These are phyloP conservation scores for Tephrocybe sp. DNA, from an alignment of 768 basidiomycete species.

Conservation along the genomic window DNA sequence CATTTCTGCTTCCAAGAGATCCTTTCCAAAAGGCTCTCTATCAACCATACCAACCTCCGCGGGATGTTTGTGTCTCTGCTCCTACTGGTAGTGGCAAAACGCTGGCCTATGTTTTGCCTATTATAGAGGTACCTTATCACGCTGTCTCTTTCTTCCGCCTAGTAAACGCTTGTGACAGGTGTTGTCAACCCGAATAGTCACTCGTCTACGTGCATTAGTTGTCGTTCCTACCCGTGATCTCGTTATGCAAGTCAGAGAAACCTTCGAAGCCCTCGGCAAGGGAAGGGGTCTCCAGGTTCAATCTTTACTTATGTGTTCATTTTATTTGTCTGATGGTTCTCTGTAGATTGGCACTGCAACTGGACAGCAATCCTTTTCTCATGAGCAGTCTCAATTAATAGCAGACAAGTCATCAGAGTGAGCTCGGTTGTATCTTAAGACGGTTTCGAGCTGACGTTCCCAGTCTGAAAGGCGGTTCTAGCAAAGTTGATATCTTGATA, in stretches of 20 bases:
- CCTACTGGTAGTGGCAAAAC: slow-evolving; percentile 99
- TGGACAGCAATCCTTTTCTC: slow-evolving; percentile 91
- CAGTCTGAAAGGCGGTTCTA: slow-evolving; percentile 82
- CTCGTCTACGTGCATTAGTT: slow-evolving; percentile 82
- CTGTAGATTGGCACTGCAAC: slow-evolving; percentile 79
- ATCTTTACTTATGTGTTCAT: slow-evolving; percentile 1
- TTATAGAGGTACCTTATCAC: slow-evolving; percentile 71
- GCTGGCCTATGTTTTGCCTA: slow-evolving; percentile 91
- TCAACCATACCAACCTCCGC: slow-evolving; percentile 61
- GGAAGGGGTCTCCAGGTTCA: slow-evolving; percentile 85
- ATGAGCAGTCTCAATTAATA: slow-evolving; percentile 85
- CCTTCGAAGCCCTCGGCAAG: slow-evolving; percentile 80
- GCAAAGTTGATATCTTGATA: slow-evolving; percentile 90
- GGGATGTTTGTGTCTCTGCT: slow-evolving; percentile 91
- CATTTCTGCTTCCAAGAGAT: slow-evolving; percentile 65
- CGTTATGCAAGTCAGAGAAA: slow-evolving; percentile 89
- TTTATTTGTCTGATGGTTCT: slow-evolving; percentile 2
- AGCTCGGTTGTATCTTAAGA: slow-evolving; percentile 16
- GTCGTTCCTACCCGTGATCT: slow-evolving; percentile 94
- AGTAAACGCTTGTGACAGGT: slow-evolving; percentile 42
- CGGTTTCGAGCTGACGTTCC: slow-evolving; percentile 3
- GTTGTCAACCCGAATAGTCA: slow-evolving; percentile 72
- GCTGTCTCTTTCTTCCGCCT: not conserved
- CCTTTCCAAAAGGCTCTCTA: slow-evolving; percentile 51
- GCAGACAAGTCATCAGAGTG: slow-evolving; percentile 57